A percentile compares a stretch with the other conserved stretches of the same genome.
Conservation (phyloP, 2,329 filamentous ascomycete genomes). For the Dactylellina leptospora region DNA sequence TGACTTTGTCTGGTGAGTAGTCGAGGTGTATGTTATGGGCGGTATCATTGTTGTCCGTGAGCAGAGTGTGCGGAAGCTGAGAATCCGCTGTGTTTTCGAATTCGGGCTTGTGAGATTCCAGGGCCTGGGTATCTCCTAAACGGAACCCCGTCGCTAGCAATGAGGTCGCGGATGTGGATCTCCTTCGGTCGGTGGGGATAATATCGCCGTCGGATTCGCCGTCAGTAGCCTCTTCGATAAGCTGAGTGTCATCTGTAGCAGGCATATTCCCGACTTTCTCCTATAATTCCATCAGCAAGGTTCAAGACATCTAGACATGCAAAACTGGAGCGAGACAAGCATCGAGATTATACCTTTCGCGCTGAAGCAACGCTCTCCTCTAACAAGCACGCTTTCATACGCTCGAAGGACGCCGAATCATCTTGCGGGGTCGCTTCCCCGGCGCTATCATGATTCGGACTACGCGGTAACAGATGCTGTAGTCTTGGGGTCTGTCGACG, state of each 20-base stretch:
- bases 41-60: constrained; percentile 8
- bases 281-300: constrained; percentile 27
- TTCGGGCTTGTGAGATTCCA: not conserved
- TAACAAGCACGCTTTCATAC: constrained; percentile 10
- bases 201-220: constrained; percentile 18
- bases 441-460: constrained; percentile 18
- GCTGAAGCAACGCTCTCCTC: constrained; percentile 4
- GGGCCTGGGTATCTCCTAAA: constrained; percentile 1
- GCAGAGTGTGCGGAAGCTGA: constrained; percentile 21
- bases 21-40: constrained; percentile 23
- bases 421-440: constrained; percentile 28
- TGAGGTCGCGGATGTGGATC: constrained; percentile 15
- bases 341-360: constrained; percentile 28
- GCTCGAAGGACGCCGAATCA: constrained; percentile 22
- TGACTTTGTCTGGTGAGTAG: constrained; percentile 32
- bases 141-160: not conserved
- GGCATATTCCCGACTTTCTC: not conserved
- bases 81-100: constrained; percentile 21
- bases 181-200: not conserved
- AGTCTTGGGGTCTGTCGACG: not conserved
- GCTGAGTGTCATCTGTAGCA: constrained; percentile 24
- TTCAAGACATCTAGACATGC: not conserved
- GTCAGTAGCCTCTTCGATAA: constrained; percentile 6
- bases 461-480: not conserved
- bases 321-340: too few relatives aligned